Conservation (phyloP, 106 monocot species). For the Acorus gramineus region DNA sequence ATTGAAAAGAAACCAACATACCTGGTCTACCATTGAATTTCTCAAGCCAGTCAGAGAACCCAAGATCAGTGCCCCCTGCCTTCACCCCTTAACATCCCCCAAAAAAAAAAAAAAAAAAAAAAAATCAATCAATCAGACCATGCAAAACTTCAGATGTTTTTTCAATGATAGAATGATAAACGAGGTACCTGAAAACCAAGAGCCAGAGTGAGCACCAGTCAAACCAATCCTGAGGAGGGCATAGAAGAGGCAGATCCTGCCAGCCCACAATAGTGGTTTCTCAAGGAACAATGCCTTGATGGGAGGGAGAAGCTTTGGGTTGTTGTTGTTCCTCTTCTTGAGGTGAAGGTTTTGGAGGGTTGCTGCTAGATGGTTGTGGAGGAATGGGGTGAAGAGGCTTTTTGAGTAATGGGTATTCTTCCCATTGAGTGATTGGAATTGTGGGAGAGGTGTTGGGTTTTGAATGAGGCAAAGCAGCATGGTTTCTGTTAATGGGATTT, state of each 20-base stretch:
- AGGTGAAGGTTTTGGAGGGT: not conserved
- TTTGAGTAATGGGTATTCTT: slow-evolving; percentile 6
- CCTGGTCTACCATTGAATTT: slow-evolving; percentile 48
- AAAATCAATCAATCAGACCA: not conserved
- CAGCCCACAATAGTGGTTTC: slow-evolving; percentile 68
- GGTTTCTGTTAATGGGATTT: not conserved
- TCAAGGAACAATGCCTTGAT: slow-evolving; percentile 46
- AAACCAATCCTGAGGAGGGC: slow-evolving; percentile 71
- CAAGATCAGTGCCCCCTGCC: slow-evolving; percentile 38
- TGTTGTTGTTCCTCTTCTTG: not conserved
- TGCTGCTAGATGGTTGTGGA: not conserved
- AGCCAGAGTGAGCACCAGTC: slow-evolving; percentile 67
- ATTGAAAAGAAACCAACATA: slow-evolving; percentile 12
- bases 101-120: not conserved
- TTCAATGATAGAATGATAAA: not conserved
- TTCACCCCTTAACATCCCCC: slow-evolving; percentile 6
- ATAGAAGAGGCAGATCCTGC: slow-evolving; percentile 75
- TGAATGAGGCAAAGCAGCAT: slow-evolving; percentile 26
- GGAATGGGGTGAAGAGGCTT: slow-evolving; percentile 20
- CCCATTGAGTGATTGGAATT: not conserved
- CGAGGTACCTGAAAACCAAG: slow-evolving; percentile 42
- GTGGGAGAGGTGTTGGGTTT: slow-evolving; percentile 2
- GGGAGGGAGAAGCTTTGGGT: not conserved
- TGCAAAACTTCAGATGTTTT: not conserved
- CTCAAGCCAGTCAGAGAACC: slow-evolving; percentile 70